Conservation (phyloP, 106 monocot species). For the Phalaenopsis equestris region DNA sequence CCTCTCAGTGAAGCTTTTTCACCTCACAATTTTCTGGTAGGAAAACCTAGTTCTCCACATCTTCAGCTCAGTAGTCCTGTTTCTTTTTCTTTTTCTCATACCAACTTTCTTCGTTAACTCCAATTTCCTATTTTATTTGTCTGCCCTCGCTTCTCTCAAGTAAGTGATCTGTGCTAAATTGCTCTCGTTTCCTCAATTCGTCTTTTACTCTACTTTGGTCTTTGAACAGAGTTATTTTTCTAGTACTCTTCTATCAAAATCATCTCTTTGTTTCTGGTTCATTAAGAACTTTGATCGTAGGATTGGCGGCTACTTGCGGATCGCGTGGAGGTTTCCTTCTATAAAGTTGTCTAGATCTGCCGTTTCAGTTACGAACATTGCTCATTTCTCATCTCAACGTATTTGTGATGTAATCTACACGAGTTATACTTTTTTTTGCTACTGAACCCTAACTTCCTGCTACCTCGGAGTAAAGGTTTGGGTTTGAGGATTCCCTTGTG, state of each 20-base stretch:
- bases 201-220: not conserved
- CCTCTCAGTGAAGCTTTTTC: not conserved
- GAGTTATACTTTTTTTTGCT: not conserved
- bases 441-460: not conserved
- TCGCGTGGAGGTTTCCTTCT: not conserved
- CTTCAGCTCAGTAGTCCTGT: not conserved
- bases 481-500: not conserved
- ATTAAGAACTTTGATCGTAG: not conserved
- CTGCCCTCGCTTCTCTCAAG: not conserved
- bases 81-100: not conserved
- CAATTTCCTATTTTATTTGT: not conserved
- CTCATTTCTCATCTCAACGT: not conserved
- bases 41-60: not conserved
- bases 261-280: not conserved
- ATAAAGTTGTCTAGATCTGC: not conserved
- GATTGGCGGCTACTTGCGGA: not conserved
- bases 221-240: not conserved
- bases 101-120: not conserved
- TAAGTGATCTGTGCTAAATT: not conserved
- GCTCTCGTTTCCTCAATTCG: not conserved
- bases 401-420: not conserved
- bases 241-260: not conserved
- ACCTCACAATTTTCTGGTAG: not conserved
- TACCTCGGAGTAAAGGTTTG: not conserved
- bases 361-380: not conserved